Conservation (phyloP, 2,329 filamentous ascomycete genomes). For the Epichloe gansuensis region DNA sequence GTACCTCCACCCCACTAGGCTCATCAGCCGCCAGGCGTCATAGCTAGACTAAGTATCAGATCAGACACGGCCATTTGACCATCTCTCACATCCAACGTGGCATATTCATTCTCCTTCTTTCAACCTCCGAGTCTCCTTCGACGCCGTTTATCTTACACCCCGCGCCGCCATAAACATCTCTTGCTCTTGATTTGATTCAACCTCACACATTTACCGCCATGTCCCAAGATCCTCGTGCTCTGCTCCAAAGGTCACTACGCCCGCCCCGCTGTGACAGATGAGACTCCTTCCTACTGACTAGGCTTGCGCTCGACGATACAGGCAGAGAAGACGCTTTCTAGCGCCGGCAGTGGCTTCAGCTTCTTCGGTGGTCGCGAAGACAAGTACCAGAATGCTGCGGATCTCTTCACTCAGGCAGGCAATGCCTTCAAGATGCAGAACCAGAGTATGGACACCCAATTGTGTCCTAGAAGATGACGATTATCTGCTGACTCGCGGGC, state of each 20-base stretch:
- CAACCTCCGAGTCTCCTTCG: neutral
- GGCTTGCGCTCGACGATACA: constrained; percentile 25
- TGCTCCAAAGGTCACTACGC: constrained; percentile 55
- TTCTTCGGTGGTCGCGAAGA: constrained; percentile 80
- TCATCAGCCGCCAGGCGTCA: neutral
- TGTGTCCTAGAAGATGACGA: neutral
- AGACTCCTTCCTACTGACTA: constrained; percentile 1
- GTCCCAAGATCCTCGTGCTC: constrained; percentile 65
- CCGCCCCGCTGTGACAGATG: constrained; percentile 3
- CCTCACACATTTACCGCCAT: constrained; percentile 29
- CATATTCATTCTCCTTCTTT: neutral
- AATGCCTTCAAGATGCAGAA: constrained; percentile 87
- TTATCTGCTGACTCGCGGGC: neutral
- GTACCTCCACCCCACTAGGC: neutral
- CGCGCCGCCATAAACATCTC: neutral
- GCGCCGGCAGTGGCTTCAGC: constrained; percentile 71
- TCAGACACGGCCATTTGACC: neutral
- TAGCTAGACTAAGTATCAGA: neutral
- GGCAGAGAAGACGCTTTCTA: constrained; percentile 74
- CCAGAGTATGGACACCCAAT: constrained; percentile 44
- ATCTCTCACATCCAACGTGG: neutral
- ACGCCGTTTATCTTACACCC: neutral
- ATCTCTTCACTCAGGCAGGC: constrained; percentile 76
- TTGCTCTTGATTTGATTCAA: constrained; percentile 2
- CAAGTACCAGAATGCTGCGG: constrained; percentile 81